Evolutionary conservation across 257 asterid genomes (phyloP), one percentile per base, ranked within the genome.

Genomic region (Solanum virginianum): DNA sequence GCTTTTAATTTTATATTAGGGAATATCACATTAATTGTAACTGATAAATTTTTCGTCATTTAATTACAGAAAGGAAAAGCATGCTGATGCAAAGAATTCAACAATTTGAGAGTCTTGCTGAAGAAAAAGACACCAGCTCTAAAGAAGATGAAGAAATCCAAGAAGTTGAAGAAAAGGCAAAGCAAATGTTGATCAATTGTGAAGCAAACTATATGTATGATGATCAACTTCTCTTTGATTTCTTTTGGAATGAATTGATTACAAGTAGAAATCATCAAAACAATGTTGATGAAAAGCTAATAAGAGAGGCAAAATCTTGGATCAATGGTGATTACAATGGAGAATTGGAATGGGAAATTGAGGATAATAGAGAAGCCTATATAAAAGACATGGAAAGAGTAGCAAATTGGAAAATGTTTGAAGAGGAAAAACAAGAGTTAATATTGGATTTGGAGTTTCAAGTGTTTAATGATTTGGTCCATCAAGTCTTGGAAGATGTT

Each of bases 361-460:
- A 87, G 86, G 89, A 86, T 29, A 88, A 87, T 24, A 92, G 90
- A 63, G 91, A 75, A 55, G 88, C 89, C 7, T 91, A 85, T 85
- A 86, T 93, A 54, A 85, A 79, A 82, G 98, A 92, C 13, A 91
- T 94, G 93, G 98, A 94, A 85, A 90, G 72, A 80, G 71, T 88
- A n/a, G 75, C 62, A 82, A 85, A 84, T 57, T 93, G 98, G 98
- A 86, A 86, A 84, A 87, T 85, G 29, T 91, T 89, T 69, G 74
- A 84, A 15, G 90, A 90, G 77, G 97, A 93, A 54, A 85, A 85
- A 80, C 86, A 92, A 80, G 94, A 90, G 26, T n/a, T 93, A 53
- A 86, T 87, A 10, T 51, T 82, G 81, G 89, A 87, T 16, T 80
- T 95, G 87, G 97, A 91, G 88, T 53, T 51, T 26, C 11, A 47